Base-by-base conservation (phyloP, 768 basidiomycete species). In the Phaeotremella fagi region DNA sequence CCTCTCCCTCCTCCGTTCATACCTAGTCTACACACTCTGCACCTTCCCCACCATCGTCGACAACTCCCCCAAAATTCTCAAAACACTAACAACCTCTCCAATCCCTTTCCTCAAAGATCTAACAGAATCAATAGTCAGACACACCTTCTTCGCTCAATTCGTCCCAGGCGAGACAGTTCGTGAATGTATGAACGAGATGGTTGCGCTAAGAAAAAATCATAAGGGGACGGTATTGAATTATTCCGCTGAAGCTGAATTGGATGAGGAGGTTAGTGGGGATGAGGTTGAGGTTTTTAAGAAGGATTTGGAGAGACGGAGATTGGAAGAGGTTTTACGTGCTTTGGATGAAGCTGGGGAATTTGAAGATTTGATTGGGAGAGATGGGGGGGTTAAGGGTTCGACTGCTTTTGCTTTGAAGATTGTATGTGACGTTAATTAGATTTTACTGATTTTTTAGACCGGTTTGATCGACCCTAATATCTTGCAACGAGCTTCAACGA, bases 61-160 rank as follows among this genome's bases (percentile, higher is more conserved):
- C 64, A 75, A 81, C 53, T 82, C 88, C 0, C 88, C 89, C 0
- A 71, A 74, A 42, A 74, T 91, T 23, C 78, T 95, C 37, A 74
- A 80, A 12, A 72, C 79, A 4, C 76, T 78, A 36, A 74, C 83
- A 1, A 81, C 85, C n/a, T 64, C 68, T 3, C 50, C 58, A 20
- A 79, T 85, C 0, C 82, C 83, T 0, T 75, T 78, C 12, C 43
- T 91, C 0, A 81, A 78, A 53, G 77, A 81, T 50, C 63, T 89
- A 35, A 83, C 85, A 1, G 83, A 89, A 65, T 77, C 77, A 1
- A 68, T 87, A 49, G 85, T 94, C 4, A 79, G 87, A 36, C 74
- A 79, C 9, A 92, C 90, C 0, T 94, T 95, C 77, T 94, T 90
- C 65, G 79, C 82, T 42, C 90, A 92, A 76, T 97, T 94, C 61